Evolutionary conservation across 441 rosid genomes (phyloP).

Genomic region (Gossypium aridum): DNA sequence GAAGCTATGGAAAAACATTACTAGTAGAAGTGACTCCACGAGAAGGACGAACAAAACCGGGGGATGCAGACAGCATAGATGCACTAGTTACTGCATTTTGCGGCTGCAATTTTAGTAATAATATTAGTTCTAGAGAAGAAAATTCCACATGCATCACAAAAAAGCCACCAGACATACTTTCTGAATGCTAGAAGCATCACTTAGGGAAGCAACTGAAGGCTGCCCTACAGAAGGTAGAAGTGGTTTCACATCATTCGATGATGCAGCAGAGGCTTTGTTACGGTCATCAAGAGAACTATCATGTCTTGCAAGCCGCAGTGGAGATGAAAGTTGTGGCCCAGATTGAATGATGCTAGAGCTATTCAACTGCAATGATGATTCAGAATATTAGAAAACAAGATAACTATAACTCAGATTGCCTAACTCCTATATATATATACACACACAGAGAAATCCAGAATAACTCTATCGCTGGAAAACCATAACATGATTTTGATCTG

Average conservation of each 20-base stretch:
- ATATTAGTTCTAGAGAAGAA: not conserved
- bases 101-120: conserved; percentile 14
- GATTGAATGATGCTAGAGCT: conserved; percentile 32
- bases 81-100: conserved; percentile 42
- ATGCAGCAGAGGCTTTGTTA: conserved; percentile 29
- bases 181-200: conserved; percentile 48
- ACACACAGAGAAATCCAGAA: not conserved
- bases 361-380: conserved; percentile 36
- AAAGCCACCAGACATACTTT: conserved; percentile 42
- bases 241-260: conserved; percentile 48
- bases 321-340: conserved; percentile 46
- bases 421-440: not conserved
- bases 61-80: conserved; percentile 43
- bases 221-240: conserved; percentile 35
- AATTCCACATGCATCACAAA: not conserved
- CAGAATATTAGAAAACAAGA: not conserved
- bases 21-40: conserved; percentile 78
- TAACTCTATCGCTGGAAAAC: not conserved
- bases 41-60: conserved; percentile 64
- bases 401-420: not conserved
- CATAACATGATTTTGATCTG: not conserved
- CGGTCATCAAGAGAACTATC: conserved; percentile 60
- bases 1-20: conserved; percentile 26
- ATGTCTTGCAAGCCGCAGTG: conserved; percentile 46
- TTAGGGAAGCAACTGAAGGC: conserved; percentile 32